Evolutionary conservation across 495 filamentous ascomycete species (phyloP), one percentile per base, ranked within the genome.

Genomic region (Bathelium albidoporum): DNA sequence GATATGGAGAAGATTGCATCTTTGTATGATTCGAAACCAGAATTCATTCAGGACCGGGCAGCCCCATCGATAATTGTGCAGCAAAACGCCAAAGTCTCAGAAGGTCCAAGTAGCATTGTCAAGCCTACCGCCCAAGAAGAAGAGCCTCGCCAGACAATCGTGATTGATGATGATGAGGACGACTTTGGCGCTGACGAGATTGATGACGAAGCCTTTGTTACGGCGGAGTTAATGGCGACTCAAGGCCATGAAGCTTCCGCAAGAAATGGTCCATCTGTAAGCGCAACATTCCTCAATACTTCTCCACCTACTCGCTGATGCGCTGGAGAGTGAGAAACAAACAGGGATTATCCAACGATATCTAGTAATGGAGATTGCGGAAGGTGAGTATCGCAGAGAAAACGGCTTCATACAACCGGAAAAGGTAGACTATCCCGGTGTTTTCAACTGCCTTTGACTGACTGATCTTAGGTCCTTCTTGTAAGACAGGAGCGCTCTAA

Each of bases 281-380:
- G 36, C 39, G 73, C 82, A 83, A 75, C 74, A 59, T 63, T 68
- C 67, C 64, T 68, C 22, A 32, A 41, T 44, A 55, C 18, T 22
- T 24, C 49, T 28, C 49, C 49, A 20, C 49, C 49, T 55, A 28
- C 49, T 24, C 72, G 70, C 81, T 83, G 81, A 83, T 73, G 67
- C 60, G 49, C 71, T 34, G 55, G 66, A 84, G 73, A 72, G 71
- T 69, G 61, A 72, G 65, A 70, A 55, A 73, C 84, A 82, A 72
- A 76, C 80, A 63, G 83, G 81, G 75, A 83, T 84, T 44, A 91
- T 95, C 68, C 89, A 94, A 72, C 86, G 91, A 60, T 95, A 93
- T 76, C 77, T 88, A 53, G 79, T 95, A 62, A 87, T 85, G 65
- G 82, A 86, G 66, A 82, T 89, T 66, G 80, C 85, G 32, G 80